Base-by-base conservation (phyloP, 164 flowering plant genomes). In the Tetracentron sinense region DNA sequence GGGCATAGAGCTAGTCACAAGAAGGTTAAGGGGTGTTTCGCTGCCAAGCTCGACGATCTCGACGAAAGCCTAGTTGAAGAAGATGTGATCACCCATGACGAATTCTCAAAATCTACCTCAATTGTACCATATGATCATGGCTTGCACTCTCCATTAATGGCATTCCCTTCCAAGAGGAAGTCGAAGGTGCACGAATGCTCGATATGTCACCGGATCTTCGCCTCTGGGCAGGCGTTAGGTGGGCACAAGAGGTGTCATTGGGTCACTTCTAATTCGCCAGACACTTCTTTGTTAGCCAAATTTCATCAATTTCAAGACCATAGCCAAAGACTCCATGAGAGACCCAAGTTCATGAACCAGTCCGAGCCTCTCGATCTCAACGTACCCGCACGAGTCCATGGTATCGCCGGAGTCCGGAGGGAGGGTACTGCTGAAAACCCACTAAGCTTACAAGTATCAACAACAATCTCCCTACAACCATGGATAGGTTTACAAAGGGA, bases 241-340 rank as follows among this genome's bases (percentile, higher is more conserved):
- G 97, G 97, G 3, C 99, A 94, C 73, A 94, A 94, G 72, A 80
- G 99, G 65, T 94, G 99, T 70, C 97, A 94, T 58, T 91, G 98
- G 98, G 79, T 89, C 70, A 89, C 92, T 4, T 83, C 98, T 2
- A 80, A 78, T 51, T 70, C 83, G 0, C 74, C 77, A 0, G 85
- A 81, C n/a, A 42, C 83, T 3, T 17, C 80, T 0, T 64, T 87
- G 0, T 27, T 74, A 1, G 69, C 75, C 1, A 81, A 73, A 74
- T 65, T 81, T 30, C 79, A 75, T 10, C 67, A 71, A 5, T 56
- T 73, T 49, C 69, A 67, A 51, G 74, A 69, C 14, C 44, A 38
- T 8, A 46, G 11, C 55, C 65, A 66, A 8, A 64, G 66, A 17
- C 17, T 60, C 23, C 63, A 63, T 47, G 71, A 61, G 30, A 71